Conservation (phyloP, 768 basidiomycete species). For the Grammothele lineata region DNA sequence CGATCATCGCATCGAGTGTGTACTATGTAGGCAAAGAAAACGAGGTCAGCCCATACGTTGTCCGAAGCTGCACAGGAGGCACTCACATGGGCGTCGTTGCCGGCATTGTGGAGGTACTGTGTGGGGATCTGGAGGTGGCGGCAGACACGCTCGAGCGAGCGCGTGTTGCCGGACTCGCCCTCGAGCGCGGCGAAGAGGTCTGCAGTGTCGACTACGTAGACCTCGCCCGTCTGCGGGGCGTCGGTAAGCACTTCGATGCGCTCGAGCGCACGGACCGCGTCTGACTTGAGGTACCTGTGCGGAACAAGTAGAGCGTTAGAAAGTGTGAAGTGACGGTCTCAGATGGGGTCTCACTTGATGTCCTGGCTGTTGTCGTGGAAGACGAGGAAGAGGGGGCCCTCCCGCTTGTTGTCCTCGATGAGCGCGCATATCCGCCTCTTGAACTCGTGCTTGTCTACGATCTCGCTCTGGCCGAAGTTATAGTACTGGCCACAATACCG, state of each 20-base stretch:
- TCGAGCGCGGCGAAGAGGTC: slow-evolving; percentile 73
- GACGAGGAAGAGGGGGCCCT: slow-evolving; percentile 69
- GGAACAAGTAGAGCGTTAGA: neutral
- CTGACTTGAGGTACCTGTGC: slow-evolving; percentile 49
- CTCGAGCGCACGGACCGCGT: slow-evolving; percentile 47
- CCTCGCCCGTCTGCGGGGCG: slow-evolving; percentile 41
- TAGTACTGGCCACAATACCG: slow-evolving; percentile 45
- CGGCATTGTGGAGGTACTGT: slow-evolving; percentile 72
- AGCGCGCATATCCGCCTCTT: slow-evolving; percentile 47
- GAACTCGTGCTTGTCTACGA: slow-evolving; percentile 47
- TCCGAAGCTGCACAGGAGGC: neutral
- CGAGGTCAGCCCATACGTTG: neutral
- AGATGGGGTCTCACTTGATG: slow-evolving; percentile 49
- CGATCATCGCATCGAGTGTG: slow-evolving; percentile 58
- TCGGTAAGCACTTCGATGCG: slow-evolving; percentile 57
- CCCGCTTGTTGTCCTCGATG: slow-evolving; percentile 32
- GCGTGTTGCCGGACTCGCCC: slow-evolving; percentile 47
- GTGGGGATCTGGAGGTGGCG: slow-evolving; percentile 55
- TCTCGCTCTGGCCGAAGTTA: slow-evolving; percentile 59
- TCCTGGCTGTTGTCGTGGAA: slow-evolving; percentile 80
- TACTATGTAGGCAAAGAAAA: slow-evolving; percentile 56
- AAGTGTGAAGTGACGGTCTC: no score
- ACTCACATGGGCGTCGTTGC: slow-evolving; percentile 79
- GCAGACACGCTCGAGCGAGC: slow-evolving; percentile 59
- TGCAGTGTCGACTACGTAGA: slow-evolving; percentile 69